Conservation (phyloP, 148 eudicot genomes). For the Chenopodium album region DNA sequence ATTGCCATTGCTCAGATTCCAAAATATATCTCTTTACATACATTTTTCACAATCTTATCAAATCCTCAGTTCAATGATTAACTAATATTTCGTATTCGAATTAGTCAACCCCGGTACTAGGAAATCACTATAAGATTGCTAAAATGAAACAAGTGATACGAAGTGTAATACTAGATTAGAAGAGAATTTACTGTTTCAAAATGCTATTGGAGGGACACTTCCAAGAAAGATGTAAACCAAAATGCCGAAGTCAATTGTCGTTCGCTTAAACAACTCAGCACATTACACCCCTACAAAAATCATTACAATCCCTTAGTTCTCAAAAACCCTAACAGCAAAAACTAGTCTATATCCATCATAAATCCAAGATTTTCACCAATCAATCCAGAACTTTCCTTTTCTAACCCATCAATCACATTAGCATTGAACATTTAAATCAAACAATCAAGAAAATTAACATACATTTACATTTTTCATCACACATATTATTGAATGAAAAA, state of each 20-base stretch:
- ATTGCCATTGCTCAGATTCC: neutral
- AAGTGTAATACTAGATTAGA: neutral
- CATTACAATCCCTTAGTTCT: neutral
- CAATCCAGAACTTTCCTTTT: too few relatives aligned
- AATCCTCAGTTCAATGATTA: neutral
- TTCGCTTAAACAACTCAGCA: conserved; percentile 8
- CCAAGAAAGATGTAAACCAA: neutral
- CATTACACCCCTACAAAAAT: neutral
- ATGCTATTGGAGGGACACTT: neutral
- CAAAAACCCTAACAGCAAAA: neutral
- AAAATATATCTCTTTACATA: neutral
- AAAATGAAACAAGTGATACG: neutral
- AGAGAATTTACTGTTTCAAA: neutral
- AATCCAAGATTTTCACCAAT: too few relatives aligned
- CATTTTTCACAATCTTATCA: neutral
- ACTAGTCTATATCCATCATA: too few relatives aligned
- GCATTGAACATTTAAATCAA: too few relatives aligned
- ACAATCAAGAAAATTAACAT: too few relatives aligned
- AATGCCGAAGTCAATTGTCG: neutral
- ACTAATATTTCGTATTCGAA: neutral
- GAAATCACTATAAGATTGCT: neutral
- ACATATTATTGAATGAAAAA: too few relatives aligned
- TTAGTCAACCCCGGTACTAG: neutral
- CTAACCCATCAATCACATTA: too few relatives aligned
- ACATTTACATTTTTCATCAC: too few relatives aligned